A percentile compares a stretch with the other conserved stretches of the same genome.
Evolutionary conservation across 108 stramenopile species (phyloP).

Genomic region (Skeletonema costatum): DNA sequence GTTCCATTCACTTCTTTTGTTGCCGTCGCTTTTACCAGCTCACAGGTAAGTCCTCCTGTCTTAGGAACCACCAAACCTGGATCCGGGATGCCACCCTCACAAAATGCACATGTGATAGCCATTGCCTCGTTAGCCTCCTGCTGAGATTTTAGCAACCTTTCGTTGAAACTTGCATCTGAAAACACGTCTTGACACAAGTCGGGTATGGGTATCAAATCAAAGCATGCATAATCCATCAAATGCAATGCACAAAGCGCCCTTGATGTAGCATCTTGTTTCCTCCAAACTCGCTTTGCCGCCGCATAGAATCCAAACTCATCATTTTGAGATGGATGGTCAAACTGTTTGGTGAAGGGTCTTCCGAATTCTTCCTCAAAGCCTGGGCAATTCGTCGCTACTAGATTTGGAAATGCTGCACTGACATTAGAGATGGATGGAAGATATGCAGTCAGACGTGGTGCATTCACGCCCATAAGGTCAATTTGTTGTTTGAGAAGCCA

Average conservation of each 20-base stretch:
- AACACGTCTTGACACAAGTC: conserved; percentile 16
- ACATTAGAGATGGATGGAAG: conserved; percentile 9
- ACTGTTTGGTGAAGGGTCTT: neutral
- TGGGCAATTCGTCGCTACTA: neutral
- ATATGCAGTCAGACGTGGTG: conserved; percentile 9
- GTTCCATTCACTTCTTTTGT: neutral
- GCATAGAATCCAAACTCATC: conserved; percentile 14
- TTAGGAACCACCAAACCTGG: neutral
- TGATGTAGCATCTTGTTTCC: conserved; percentile 7
- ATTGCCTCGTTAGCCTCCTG: neutral
- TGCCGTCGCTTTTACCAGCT: neutral
- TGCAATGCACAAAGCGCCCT: conserved; percentile 7
- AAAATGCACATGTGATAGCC: neutral
- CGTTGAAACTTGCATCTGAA: neutral
- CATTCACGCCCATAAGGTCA: neutral
- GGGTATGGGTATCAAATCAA: conserved; percentile 8
- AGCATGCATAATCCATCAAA: conserved; percentile 22
- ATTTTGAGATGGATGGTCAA: neutral
- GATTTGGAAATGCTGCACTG: conserved; percentile 2
- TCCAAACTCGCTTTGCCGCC: conserved; percentile 22
- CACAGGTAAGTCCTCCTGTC: neutral
- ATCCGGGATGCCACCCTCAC: neutral
- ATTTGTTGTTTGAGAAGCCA: conserved; percentile 3
- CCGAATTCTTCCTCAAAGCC: neutral
- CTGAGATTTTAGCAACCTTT: neutral